Evolutionary conservation across 495 filamentous ascomycete genomes (phyloP).

Genomic region (Tuber magnatum): DNA sequence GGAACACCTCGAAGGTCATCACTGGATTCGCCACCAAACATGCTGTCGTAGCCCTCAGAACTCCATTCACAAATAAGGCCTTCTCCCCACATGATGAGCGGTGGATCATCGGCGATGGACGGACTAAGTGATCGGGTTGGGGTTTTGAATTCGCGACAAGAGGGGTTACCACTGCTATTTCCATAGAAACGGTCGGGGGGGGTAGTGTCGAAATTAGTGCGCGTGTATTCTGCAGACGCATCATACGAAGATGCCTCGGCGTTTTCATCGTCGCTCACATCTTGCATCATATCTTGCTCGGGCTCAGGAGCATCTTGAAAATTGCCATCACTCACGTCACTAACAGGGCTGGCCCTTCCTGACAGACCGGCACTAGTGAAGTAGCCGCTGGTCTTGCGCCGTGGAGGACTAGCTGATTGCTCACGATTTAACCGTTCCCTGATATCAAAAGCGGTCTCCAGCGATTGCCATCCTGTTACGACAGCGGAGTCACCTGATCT

Average conservation of each 20-base stretch:
- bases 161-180: conserved; percentile 30
- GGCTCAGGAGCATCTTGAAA: conserved; percentile 32
- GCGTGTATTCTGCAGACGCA: conserved; percentile 7
- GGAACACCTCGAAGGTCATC: conserved; percentile 47
- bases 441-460: conserved; percentile 29
- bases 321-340: conserved; percentile 32
- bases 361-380: conserved; percentile 20
- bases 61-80: conserved; percentile 80
- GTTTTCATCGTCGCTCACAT: conserved; percentile 43
- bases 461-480: conserved; percentile 32
- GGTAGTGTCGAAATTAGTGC: conserved; percentile 16
- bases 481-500: conserved; percentile 24
- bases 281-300: conserved; percentile 23
- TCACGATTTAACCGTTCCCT: conserved; percentile 26
- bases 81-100: conserved; percentile 68
- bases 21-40: conserved; percentile 56
- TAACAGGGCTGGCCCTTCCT: conserved; percentile 24
- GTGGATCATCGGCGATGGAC: conserved; percentile 47
- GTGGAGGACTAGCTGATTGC: conserved; percentile 23
- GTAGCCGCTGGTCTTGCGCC: conserved; percentile 17
- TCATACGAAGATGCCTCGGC: conserved; percentile 10
- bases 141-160: conserved; percentile 28
- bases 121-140: conserved; percentile 29
- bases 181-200: conserved; percentile 25
- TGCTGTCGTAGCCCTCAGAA: conserved; percentile 54